Base-by-base conservation (phyloP, 345 rosid genomes). In the Ceriops zippeliana region DNA sequence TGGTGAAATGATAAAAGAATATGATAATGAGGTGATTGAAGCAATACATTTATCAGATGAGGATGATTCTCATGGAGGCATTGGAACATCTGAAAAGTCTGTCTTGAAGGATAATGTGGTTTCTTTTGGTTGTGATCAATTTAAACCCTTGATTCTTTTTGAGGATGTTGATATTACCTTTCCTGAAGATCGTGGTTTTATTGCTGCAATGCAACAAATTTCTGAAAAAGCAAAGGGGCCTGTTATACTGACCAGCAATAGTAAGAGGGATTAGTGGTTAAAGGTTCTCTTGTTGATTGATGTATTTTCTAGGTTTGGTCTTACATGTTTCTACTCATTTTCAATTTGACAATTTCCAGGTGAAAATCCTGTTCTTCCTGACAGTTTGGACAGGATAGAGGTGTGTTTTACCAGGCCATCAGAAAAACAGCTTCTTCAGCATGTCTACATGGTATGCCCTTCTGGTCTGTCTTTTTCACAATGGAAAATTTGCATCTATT, bases 81-180 rank as follows among this genome's bases (percentile, higher is more conserved):
- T 32, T 70, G 79, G 54, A 69, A 72, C 72, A 27, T 71, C 71
- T 74, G 82, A 52, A 52, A 76, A 85, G 34, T 65, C 42, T 74
- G 64, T 62, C 47, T 67, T 62, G 61, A 81, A 62, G 62, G 83
- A 78, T 37, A 70, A 60, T 58, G 63, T 64, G 58, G 27, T 30
- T 74, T 74, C 74, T 58, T 70, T 49, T 72, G 73, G 73, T 65
- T 78, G 46, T 76, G 74, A 70, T 64, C 84, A 76, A 72, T 63
- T 83, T 69, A 89, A 84, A 77, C 83, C 89, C 63, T 85, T 95
- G 77, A 85, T 92, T 80, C 90, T 95, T 70, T 86, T 95, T 57
- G 99, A 95, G 82, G 99, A 95, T 80, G 96, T 95, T 66, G 98
- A 95, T 78, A 75, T 95, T 71, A 66, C 72, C 70, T 92, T 90